These are phyloP conservation scores for Fusarium aywerte DNA, from an alignment of 2,329 filamentous ascomycete genomes.

Conservation along the genomic window DNA sequence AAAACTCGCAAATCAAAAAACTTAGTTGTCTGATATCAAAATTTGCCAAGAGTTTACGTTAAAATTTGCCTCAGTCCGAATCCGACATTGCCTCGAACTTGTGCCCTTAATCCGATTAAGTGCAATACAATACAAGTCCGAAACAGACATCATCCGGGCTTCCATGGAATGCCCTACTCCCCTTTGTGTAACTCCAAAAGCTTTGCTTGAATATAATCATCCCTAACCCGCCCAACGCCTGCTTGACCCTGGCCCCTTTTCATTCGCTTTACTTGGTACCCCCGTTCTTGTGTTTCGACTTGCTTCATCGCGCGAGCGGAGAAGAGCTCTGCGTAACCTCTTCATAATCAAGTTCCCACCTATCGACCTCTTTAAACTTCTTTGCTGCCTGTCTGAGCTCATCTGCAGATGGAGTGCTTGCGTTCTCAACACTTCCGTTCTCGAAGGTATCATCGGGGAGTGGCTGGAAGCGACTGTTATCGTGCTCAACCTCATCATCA, in stretches of 20 bases:
- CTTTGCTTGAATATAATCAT: slow-evolving; percentile 17
- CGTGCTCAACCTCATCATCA: slow-evolving; percentile 50
- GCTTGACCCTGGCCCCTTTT: not conserved
- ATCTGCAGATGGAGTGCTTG: slow-evolving; percentile 55
- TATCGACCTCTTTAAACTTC: slow-evolving; percentile 76
- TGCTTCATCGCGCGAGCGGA: slow-evolving; percentile 59
- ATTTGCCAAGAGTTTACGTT: slow-evolving; percentile 12
- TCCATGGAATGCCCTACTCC: slow-evolving; percentile 22
- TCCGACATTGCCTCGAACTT: slow-evolving; percentile 1
- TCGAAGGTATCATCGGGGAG: slow-evolving; percentile 60
- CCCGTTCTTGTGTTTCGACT: slow-evolving; percentile 5
- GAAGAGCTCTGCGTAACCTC: slow-evolving; percentile 68
- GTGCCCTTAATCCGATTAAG: slow-evolving; percentile 13
- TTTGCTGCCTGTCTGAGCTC: slow-evolving; percentile 68
- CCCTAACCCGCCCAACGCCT: slow-evolving; percentile 28
- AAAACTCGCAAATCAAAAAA: slow-evolving; percentile 19
- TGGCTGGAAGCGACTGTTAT: slow-evolving; percentile 56
- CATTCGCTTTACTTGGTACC: not conserved
- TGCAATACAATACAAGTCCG: slow-evolving; percentile 19
- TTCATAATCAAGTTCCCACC: slow-evolving; percentile 75
- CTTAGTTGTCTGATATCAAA: slow-evolving; percentile 37
- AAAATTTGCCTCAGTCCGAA: slow-evolving; percentile 1
- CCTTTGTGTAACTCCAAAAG: slow-evolving; percentile 28
- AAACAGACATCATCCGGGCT: slow-evolving; percentile 40
- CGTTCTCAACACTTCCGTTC: slow-evolving; percentile 48